Evolutionary conservation across 2,329 filamentous ascomycete genomes (phyloP), one percentile per base, ranked within the genome.

Genomic region (Microdochium bolleyi): DNA sequence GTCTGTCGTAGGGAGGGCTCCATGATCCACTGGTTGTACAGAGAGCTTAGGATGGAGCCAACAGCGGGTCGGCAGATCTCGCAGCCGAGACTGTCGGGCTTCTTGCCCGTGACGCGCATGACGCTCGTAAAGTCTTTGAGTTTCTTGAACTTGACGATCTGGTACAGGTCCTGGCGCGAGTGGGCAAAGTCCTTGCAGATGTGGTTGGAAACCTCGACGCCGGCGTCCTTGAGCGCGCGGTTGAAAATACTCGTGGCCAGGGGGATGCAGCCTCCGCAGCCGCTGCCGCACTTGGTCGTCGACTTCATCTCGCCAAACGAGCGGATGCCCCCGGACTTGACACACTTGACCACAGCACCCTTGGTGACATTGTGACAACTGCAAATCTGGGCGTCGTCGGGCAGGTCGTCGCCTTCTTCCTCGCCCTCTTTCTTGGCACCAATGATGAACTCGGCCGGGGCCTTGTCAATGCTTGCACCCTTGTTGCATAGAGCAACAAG

Each of bases 311-410:
- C 87, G 51, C 84, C 85, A 48, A 95, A 80, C 41, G 41, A 46
- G 41, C 19, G 41, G 41, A 46, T 46, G 41, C 41, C 41, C n/a
- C 41, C 41, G 24, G 87, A 87, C 64, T 88, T 94, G 48, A 49
- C 48, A 19, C 24, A 25, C 48, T 30, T 25, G 24, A 30, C 24
- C 48, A 49, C 48, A 19, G 92, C 88, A 16, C 87, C 88, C 67
- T 96, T 96, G 24, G 83, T 86, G 44, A 96, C 91, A 65, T 96
- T 96, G 74, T 96, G 91, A 61, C 91, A 96, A 1, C 89, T 94
- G 69, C 91, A 96, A 56, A 96, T 87, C 65, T 96, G 92, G 0
- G 88, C 89, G 63, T 94, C 89, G 60, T 94, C 89, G 50, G 85
- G 80, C 58, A 95, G 77, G 61, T 95, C 89, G 59, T 88, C 88